A percentile compares a stretch with the other conserved stretches of the same genome.
Evolutionary conservation across 306 rosid genomes (phyloP).

Genomic region (Vigna radiata): DNA sequence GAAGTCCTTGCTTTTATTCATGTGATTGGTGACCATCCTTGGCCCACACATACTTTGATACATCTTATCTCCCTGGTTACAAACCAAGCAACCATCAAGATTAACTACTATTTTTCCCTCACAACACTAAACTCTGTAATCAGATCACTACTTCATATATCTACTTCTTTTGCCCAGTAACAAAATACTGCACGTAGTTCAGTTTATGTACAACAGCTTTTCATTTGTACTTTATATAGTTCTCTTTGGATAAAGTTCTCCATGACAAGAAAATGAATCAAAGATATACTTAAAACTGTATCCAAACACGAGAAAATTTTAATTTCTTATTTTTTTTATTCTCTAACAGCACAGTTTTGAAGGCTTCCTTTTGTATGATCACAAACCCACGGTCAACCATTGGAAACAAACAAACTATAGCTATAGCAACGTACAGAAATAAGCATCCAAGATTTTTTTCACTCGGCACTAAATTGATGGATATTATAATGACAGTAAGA

Average conservation of each 20-base stretch:
- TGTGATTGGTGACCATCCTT: conserved; percentile 60
- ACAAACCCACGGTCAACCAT: not conserved
- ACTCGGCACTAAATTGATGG: not conserved
- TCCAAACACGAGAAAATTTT: not conserved
- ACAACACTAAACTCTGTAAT: conserved; percentile 37
- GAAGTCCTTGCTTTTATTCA: conserved; percentile 57
- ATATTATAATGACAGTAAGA: not conserved
- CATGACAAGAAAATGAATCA: not conserved
- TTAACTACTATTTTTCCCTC: conserved; percentile 46
- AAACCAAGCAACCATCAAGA: conserved; percentile 53
- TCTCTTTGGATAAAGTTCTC: not conserved
- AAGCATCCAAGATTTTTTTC: conserved; percentile 1
- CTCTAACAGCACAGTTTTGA: not conserved
- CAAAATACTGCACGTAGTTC: not conserved
- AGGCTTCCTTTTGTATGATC: conserved; percentile 1
- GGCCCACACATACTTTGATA: conserved; percentile 61
- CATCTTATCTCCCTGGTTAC: conserved; percentile 52
- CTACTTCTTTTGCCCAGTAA: not conserved
- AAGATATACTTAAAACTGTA: not conserved
- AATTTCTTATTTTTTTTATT: not conserved
- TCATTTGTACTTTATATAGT: not conserved
- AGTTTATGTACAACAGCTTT: conserved; percentile 21
- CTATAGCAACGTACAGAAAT: not conserved
- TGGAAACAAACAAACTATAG: conserved; percentile 22
- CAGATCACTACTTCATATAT: conserved; percentile 9